phyloP scores from a whole-genome alignment of 2,329 filamentous ascomycete species.

The Trichophyton benhamiae region DNA sequence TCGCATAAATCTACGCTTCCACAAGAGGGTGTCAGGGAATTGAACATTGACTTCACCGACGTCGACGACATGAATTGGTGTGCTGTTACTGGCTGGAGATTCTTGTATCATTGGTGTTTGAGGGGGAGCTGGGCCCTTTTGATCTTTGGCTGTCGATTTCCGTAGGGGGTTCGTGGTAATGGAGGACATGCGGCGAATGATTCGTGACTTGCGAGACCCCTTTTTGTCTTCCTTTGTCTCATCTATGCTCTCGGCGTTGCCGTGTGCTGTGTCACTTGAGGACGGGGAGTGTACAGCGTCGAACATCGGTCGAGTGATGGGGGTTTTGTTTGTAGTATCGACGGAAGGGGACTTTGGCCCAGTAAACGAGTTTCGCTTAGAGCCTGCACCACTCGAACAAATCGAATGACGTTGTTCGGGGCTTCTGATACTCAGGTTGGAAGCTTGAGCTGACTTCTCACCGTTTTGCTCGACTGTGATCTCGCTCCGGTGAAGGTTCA shows the following conservation, averaged over 20 bases:
- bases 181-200: slow-evolving; percentile 56
- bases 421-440: slow-evolving; percentile 16
- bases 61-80: slow-evolving; percentile 43
- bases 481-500: slow-evolving; percentile 43
- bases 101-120: slow-evolving; percentile 18
- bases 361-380: slow-evolving; percentile 29
- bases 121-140: slow-evolving; percentile 24
- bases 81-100: slow-evolving; percentile 17
- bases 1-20: slow-evolving; percentile 84
- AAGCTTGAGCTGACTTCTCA: slow-evolving; percentile 18
- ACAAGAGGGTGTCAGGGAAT: slow-evolving; percentile 88
- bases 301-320: slow-evolving; percentile 27
- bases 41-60: slow-evolving; percentile 92
- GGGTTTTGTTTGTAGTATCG: slow-evolving; percentile 27
- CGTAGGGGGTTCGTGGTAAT: slow-evolving; percentile 42
- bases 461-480: slow-evolving; percentile 55
- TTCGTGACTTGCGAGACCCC: slow-evolving; percentile 46
- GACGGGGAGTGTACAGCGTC: slow-evolving; percentile 23
- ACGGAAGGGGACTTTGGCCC: slow-evolving; percentile 23
- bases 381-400: slow-evolving; percentile 28
- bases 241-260: slow-evolving; percentile 21
- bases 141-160: slow-evolving; percentile 26
- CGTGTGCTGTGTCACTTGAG: slow-evolving; percentile 23
- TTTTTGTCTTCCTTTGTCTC: slow-evolving; percentile 40
- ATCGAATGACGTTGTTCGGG: slow-evolving; percentile 29